Percentiles rank a stretch among this genome's conserved stretches.
Evolutionary conservation across 2,329 filamentous ascomycete genomes (phyloP).

Genomic region (Nemania serpens): DNA sequence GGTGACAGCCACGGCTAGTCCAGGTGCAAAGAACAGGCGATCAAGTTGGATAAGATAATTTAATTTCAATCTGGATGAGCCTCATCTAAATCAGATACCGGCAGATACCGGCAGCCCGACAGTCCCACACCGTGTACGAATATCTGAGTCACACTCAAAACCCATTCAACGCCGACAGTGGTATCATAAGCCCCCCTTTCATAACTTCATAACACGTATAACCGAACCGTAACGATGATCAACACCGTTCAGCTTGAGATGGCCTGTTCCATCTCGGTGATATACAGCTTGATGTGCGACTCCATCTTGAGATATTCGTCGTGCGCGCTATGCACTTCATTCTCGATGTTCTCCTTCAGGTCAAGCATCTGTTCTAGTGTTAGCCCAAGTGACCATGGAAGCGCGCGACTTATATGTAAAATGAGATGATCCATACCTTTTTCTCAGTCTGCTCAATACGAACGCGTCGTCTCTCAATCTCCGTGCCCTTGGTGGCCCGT

Average conservation of each 20-base stretch:
- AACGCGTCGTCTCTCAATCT: slow-evolving; percentile 91
- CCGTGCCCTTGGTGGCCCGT: slow-evolving; percentile 81
- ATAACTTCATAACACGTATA: slow-evolving; percentile 34
- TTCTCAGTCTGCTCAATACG: slow-evolving; percentile 98
- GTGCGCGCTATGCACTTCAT: slow-evolving; percentile 85
- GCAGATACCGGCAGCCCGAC: neutral
- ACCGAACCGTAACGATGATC: slow-evolving; percentile 13
- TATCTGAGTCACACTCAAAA: slow-evolving; percentile 18
- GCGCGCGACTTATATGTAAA: neutral
- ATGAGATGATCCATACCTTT: slow-evolving; percentile 66
- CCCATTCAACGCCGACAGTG: slow-evolving; percentile 47
- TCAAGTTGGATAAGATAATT: neutral
- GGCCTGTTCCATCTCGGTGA: slow-evolving; percentile 97
- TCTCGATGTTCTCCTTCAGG: slow-evolving; percentile 96
- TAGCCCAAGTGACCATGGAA: slow-evolving; percentile 27
- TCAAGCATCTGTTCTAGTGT: slow-evolving; percentile 77
- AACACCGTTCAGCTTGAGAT: slow-evolving; percentile 48
- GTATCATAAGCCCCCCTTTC: slow-evolving; percentile 45
- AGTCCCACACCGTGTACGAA: neutral
- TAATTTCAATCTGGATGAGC: neutral
- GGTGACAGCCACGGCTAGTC: slow-evolving; percentile 22
- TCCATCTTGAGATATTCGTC: slow-evolving; percentile 98
- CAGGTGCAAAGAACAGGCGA: neutral
- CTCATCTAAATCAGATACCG: slow-evolving; percentile 5
- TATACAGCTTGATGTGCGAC: slow-evolving; percentile 94